phyloP scores from a whole-genome alignment of 345 rosid species.

The Syzygium oleosum region DNA sequence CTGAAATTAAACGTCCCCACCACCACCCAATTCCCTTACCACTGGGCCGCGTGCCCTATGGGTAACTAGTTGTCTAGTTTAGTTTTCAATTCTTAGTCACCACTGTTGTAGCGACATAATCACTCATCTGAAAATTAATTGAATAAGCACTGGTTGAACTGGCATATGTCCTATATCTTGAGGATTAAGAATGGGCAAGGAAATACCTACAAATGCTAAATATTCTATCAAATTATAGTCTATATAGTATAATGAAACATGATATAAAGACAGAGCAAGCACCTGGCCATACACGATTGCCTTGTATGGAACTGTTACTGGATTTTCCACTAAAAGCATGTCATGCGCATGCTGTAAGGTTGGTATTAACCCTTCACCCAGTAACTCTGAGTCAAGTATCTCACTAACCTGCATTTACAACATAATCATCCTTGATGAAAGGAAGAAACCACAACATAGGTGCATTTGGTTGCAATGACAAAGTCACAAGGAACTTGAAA shows the following conservation, averaged over 20 bases:
- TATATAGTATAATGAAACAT: neutral
- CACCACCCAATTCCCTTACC: no score
- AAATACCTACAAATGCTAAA: neutral
- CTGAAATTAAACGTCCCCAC: no score
- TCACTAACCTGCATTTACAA: constrained; percentile 66
- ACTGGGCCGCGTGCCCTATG: no score
- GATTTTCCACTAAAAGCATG: constrained; percentile 65
- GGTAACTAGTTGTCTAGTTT: neutral
- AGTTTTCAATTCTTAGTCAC: neutral
- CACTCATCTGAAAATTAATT: neutral
- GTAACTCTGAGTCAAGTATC: constrained; percentile 85
- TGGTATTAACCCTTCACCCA: constrained; percentile 97
- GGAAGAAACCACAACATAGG: neutral
- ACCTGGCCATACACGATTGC: constrained; percentile 93
- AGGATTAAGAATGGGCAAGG: neutral
- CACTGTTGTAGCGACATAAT: neutral
- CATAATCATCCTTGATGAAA: neutral
- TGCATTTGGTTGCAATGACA: neutral
- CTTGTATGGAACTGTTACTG: constrained; percentile 63
- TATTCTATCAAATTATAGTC: neutral
- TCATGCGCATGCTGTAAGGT: constrained; percentile 90
- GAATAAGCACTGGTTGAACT: neutral
- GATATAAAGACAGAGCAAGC: neutral
- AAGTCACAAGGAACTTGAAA: neutral
- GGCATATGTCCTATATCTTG: neutral